Conservation (phyloP, 768 basidiomycete species). For the Tricholoma saponaceum region DNA sequence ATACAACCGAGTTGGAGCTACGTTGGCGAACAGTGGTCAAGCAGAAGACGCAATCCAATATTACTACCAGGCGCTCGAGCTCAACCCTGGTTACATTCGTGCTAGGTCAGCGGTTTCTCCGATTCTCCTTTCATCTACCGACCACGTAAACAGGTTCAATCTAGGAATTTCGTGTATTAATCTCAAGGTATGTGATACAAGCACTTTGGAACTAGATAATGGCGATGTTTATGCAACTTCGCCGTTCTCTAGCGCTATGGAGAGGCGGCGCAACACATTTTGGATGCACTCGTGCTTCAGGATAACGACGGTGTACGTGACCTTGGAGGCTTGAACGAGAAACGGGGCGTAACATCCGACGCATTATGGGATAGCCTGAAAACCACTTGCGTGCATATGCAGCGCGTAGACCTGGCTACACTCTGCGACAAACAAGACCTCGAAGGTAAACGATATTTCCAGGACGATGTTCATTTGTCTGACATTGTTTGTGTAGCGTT, state of each 20-base stretch:
- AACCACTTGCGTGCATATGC: conserved; percentile 78
- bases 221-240: not conserved
- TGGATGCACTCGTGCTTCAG: conserved; percentile 88
- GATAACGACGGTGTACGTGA: conserved; percentile 75
- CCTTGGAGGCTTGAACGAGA: conserved; percentile 37
- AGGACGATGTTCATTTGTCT: conserved; percentile 1
- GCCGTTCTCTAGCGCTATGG: conserved; percentile 61
- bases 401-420: conserved; percentile 69
- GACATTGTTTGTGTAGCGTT: not conserved
- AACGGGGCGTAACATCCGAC: conserved; percentile 69
- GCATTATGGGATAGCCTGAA: conserved; percentile 88
- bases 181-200: conserved; percentile 52
- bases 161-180: conserved; percentile 91
- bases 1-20: conserved; percentile 93
- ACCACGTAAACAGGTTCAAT: conserved; percentile 67
- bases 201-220: conserved; percentile 6
- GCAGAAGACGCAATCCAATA: conserved; percentile 82
- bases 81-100: conserved; percentile 88
- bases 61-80: conserved; percentile 80
- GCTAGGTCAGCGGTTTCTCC: conserved; percentile 53
- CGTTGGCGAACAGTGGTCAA: conserved; percentile 84
- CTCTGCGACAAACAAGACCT: conserved; percentile 73
- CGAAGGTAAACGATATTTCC: conserved; percentile 37
- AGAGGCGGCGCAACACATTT: conserved; percentile 81
- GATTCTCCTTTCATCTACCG: not conserved